Percentiles rank a stretch among this genome's conserved stretches.
Conservation (phyloP, 208 protist species). For the Acanthamoeba castellanii region DNA sequence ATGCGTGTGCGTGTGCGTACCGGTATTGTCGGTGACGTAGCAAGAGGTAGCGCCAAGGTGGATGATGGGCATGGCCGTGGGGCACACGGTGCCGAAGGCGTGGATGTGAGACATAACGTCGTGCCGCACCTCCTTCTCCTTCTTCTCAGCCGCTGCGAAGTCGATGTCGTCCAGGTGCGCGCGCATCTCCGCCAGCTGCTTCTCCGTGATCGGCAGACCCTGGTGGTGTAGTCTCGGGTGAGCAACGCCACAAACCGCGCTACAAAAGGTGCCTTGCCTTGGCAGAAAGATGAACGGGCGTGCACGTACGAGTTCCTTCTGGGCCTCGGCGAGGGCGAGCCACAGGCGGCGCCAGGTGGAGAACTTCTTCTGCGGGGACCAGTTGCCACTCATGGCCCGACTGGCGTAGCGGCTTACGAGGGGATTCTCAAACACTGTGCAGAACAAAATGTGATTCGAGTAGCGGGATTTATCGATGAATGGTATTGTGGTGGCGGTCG, state of each 20-base stretch:
- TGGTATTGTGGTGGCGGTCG: too few relatives aligned
- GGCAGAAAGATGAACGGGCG: too few relatives aligned
- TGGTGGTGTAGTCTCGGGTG: background rate
- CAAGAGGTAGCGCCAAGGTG: constrained; percentile 89
- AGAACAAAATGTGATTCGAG: too few relatives aligned
- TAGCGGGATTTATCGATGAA: too few relatives aligned
- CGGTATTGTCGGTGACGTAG: constrained; percentile 90
- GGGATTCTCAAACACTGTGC: constrained; percentile 80
- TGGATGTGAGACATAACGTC: constrained; percentile 90
- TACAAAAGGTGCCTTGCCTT: too few relatives aligned
- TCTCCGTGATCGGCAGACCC: constrained; percentile 85
- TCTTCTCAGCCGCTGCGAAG: constrained; percentile 79
- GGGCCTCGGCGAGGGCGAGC: constrained; percentile 81
- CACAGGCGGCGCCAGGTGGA: constrained; percentile 85
- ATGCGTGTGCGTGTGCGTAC: background rate
- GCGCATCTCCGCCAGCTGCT: constrained; percentile 86
- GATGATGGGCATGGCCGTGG: constrained; percentile 86
- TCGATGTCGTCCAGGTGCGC: constrained; percentile 81
- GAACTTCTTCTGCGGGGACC: constrained; percentile 85
- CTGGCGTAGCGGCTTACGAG: constrained; percentile 83
- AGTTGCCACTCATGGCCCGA: constrained; percentile 84
- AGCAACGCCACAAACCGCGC: background rate
- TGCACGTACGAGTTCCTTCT: constrained; percentile 74
- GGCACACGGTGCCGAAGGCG: constrained; percentile 78
- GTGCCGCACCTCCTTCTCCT: constrained; percentile 84